Base-by-base conservation (phyloP, 2,329 filamentous ascomycete species). In the Fusarium coffeatum region DNA sequence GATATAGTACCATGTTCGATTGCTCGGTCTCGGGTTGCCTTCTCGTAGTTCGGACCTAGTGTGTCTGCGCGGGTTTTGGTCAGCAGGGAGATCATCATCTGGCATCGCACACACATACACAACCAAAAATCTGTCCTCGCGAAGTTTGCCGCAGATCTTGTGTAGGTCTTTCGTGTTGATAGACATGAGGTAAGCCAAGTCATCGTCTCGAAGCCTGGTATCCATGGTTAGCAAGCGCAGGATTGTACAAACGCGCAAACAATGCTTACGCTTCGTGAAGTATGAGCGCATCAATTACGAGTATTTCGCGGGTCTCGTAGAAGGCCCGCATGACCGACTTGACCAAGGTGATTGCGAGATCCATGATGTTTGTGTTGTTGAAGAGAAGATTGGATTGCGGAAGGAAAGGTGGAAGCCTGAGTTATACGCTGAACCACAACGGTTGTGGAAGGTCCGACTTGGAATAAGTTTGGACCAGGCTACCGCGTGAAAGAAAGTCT, bases 1-100 rank as follows among this genome's bases (percentile, higher is more conserved):
- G 78, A 99, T 95, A 81, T 93, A 99, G 83, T 97, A 99, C 86
- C 97, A 99, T 68, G 95, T 97, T 75, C 93, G 89, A 77, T 92
- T 94, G 72, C 92, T 90, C 8, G 93, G 92, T 55, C 94, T 90
- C 61, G 92, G 91, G 64, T 94, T 92, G 54, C 93, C 93, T 76
- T 94, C 92, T 71, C 91, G 90, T 58, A 92, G 83, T 78, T 97
- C 94, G 51, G 90, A 88, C 65, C 93, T 74, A 20, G 79, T 81
- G 55, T 82, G 90, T 32, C 90, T 89, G 78, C 90, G 49, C 40
- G 49, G 13, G 46, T n/a, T 40, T 48, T n/a, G 27, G 90, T 75
- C 87, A 93, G 76, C 63, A 72, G 27, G 27, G 49, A 13, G 27
- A 55, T 32, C 16, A n/a, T 37, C 42, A 28, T 25, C 22, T 40